Conservation (phyloP, 2,329 filamentous ascomycete species). For the Paecilomyces sp. region DNA sequence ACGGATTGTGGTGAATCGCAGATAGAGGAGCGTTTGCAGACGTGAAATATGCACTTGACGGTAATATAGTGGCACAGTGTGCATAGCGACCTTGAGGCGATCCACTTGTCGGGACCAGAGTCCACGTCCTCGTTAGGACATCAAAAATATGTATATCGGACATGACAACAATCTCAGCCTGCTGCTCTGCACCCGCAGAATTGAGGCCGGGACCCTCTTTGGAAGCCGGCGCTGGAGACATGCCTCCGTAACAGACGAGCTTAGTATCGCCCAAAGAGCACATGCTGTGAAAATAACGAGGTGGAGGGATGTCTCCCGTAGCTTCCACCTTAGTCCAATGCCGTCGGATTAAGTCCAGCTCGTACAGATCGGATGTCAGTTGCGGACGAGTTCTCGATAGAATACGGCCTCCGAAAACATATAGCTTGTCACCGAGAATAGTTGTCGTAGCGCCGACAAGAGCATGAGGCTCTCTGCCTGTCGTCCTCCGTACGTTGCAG, state of each 20-base stretch:
- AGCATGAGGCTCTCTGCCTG: slow-evolving; percentile 82
- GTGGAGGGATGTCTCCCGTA: slow-evolving; percentile 76
- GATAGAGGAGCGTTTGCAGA: slow-evolving; percentile 78
- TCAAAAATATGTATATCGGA: slow-evolving; percentile 97
- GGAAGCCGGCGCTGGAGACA: slow-evolving; percentile 67
- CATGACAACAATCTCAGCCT: slow-evolving; percentile 91
- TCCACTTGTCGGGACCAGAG: slow-evolving; percentile 70
- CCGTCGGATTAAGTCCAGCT: slow-evolving; percentile 80
- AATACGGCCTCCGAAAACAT: slow-evolving; percentile 89
- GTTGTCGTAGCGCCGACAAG: slow-evolving; percentile 94
- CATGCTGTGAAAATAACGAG: slow-evolving; percentile 95
- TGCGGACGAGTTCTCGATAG: slow-evolving; percentile 77
- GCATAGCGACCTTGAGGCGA: slow-evolving; percentile 91
- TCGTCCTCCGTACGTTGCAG: slow-evolving; percentile 70
- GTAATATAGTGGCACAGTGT: slow-evolving; percentile 87
- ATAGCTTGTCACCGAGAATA: slow-evolving; percentile 88
- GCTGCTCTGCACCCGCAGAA: slow-evolving; percentile 49
- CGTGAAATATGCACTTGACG: slow-evolving; percentile 79
- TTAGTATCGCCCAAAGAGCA: slow-evolving; percentile 91
- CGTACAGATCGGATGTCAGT: slow-evolving; percentile 84
- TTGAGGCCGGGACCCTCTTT: slow-evolving; percentile 37
- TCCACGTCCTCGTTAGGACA: slow-evolving; percentile 75
- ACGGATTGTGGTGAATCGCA: slow-evolving; percentile 82
- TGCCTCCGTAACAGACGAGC: slow-evolving; percentile 94
- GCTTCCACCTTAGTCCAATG: slow-evolving; percentile 91